A percentile compares a stretch with the other conserved stretches of the same genome.
These are phyloP conservation scores for Calocera cornea DNA, from an alignment of 768 basidiomycete species.

Conservation along the genomic window DNA sequence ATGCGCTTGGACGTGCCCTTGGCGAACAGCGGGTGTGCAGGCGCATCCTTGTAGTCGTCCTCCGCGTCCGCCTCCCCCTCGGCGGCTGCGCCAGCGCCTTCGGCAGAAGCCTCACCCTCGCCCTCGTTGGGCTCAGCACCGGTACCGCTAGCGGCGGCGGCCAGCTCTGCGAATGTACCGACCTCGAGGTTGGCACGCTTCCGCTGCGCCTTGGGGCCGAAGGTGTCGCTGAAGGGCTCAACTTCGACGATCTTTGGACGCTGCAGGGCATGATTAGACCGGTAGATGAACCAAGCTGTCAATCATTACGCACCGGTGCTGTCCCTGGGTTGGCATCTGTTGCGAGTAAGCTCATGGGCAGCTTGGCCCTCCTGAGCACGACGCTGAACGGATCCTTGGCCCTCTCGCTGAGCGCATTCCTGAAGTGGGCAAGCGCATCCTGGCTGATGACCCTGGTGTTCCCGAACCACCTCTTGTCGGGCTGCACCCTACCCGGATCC, in stretches of 20 bases:
- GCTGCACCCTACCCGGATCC: slow-evolving; percentile 79
- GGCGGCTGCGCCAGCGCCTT: slow-evolving; percentile 17
- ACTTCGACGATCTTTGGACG: slow-evolving; percentile 90
- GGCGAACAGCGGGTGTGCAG: slow-evolving; percentile 73
- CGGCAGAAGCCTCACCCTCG: slow-evolving; percentile 33
- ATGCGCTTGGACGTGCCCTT: slow-evolving; percentile 94
- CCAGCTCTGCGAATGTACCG: slow-evolving; percentile 85
- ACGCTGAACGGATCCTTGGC: slow-evolving; percentile 96
- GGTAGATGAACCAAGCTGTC: not conserved
- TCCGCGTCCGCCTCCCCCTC: slow-evolving; percentile 7
- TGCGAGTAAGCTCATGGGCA: slow-evolving; percentile 91
- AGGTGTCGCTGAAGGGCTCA: slow-evolving; percentile 87
- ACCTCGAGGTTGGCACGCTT: slow-evolving; percentile 77
- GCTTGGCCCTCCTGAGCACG: slow-evolving; percentile 80
- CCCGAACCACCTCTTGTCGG: slow-evolving; percentile 95
- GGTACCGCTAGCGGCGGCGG: slow-evolving; percentile 43
- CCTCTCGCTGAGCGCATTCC: slow-evolving; percentile 68
- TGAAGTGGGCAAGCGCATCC: slow-evolving; percentile 88
- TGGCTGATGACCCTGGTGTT: slow-evolving; percentile 99
- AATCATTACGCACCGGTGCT: slow-evolving; percentile 43
- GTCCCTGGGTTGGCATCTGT: slow-evolving; percentile 69
- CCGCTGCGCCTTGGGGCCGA: slow-evolving; percentile 89
- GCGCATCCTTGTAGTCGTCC: not conserved
- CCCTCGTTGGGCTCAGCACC: slow-evolving; percentile 23
- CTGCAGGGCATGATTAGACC: slow-evolving; percentile 28